Evolutionary conservation across 1,284 basidiomycete species (phyloP), one percentile per base, ranked within the genome.

Genomic region (Cryptococcus neoformans): DNA sequence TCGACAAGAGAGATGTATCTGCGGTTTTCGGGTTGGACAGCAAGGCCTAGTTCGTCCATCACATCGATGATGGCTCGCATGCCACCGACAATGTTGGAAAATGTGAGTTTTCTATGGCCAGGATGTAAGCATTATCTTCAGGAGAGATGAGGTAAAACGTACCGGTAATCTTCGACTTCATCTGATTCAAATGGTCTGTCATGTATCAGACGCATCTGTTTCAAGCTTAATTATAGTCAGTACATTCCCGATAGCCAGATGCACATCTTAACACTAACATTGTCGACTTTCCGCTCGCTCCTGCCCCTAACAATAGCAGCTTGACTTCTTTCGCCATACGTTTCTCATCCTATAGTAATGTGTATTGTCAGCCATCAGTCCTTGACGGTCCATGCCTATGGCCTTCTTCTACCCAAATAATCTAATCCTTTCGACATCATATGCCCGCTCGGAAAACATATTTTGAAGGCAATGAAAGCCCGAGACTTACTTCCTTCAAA

Each of bases 281-380:
- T 4, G 93, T 96, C 10, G 89, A 92, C 78, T 97, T 97, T 46
- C 93, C 93, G 37, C 88, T 90, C 72, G 95, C 93, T 40, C 93
- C 93, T 45, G 93, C 93, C 40, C 93, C 93, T 36, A 96, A 82
- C 28, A 97, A 81, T 53, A 96, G 81, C 54, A 90, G 87, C 83
- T 93, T 92, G 79, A 92, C 88, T 70, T 92, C 89, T 58, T 80
- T 74, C 45, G 84, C 81, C 80, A 89, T 66, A 73, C 83, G 87
- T 39, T 81, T 82, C 75, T 83, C 84, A 49, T 85, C 88, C 85
- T 91, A 60, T 16, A 16, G 12, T 16, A 36, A 44, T 56, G 57
- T 45, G 34, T 28, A 10, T 48, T 14, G 46, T 51, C 49, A 51
- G 28, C 46, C 46, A 47, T 47, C 14, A 12, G 17, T 28, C 17